Evolutionary conservation across 768 basidiomycete genomes (phyloP).

Genomic region (Suillus clintonianus): DNA sequence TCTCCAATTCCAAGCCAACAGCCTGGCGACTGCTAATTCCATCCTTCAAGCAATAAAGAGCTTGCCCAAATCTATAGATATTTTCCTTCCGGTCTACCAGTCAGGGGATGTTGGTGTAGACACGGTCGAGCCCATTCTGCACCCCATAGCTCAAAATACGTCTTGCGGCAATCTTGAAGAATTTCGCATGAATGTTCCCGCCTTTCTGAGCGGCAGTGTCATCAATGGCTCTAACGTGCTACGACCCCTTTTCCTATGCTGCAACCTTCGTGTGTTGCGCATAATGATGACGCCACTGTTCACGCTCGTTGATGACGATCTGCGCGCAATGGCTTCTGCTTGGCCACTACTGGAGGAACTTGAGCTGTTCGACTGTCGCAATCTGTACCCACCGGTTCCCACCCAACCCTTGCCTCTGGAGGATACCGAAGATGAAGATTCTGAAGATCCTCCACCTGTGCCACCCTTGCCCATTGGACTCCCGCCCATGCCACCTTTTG

Average conservation of each 20-base stretch:
- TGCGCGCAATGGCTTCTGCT: slow-evolving; percentile 1
- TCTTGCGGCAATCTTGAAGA: neutral
- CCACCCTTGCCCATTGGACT: neutral
- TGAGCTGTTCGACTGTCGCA: neutral
- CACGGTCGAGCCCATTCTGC: neutral
- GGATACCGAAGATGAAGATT: too few species aligned
- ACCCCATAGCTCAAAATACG: neutral
- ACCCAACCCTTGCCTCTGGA: neutral
- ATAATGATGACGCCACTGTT: neutral
- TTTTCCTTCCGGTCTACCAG: neutral
- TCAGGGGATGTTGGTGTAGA: neutral
- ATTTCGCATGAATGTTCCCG: neutral
- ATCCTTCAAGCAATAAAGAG: neutral
- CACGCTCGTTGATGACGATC: slow-evolving; percentile 1
- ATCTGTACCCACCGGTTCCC: neutral
- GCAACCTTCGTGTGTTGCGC: neutral
- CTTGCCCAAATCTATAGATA: neutral
- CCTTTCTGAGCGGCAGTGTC: neutral
- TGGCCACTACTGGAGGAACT: slow-evolving; percentile 6
- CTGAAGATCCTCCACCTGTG: neutral
- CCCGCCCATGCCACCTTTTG: neutral
- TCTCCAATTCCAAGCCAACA: neutral
- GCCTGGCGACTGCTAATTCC: neutral
- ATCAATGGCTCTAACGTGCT: neutral
- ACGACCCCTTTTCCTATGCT: neutral